Evolutionary conservation across 2,329 filamentous ascomycete genomes (phyloP).

Genomic region (Coniochaeta hoffmannii): DNA sequence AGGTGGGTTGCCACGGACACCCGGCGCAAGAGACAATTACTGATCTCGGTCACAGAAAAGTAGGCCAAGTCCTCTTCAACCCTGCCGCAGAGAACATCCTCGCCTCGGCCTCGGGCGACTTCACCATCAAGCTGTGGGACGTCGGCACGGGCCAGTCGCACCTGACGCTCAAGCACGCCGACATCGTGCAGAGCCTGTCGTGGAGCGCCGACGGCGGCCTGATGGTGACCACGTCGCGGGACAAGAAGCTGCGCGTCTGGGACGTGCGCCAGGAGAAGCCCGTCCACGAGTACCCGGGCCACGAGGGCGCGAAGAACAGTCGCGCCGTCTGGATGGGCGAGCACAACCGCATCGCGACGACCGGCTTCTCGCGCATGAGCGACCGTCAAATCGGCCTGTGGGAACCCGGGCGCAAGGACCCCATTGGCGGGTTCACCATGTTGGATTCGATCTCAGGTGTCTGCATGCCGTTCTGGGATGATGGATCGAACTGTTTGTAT

Average conservation of each 20-base stretch:
- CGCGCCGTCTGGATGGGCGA: conserved; percentile 96
- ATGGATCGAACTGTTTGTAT: conserved; percentile 90
- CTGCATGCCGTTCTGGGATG: conserved; percentile 99
- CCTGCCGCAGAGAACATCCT: conserved; percentile 92
- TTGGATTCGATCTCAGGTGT: conserved; percentile 96
- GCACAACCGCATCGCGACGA: conserved; percentile 91
- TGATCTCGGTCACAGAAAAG: conserved; percentile 78
- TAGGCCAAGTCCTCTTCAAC: conserved; percentile 97
- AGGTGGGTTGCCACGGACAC: conserved; percentile 44
- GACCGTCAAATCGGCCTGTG: conserved; percentile 93
- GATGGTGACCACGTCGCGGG: conserved; percentile 86
- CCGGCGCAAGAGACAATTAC: neutral
- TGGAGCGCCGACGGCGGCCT: conserved; percentile 88
- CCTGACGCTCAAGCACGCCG: conserved; percentile 73
- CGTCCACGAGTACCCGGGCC: conserved; percentile 75
- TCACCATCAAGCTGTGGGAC: conserved; percentile 94
- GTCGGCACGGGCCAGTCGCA: conserved; percentile 68
- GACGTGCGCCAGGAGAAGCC: conserved; percentile 90
- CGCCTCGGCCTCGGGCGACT: conserved; percentile 90
- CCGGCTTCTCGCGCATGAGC: conserved; percentile 97
- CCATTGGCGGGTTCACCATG: conserved; percentile 82
- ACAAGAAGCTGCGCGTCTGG: conserved; percentile 98
- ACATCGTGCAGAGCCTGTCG: conserved; percentile 90
- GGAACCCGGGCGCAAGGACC: conserved; percentile 81
- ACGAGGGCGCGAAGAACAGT: conserved; percentile 94